Evolutionary conservation across 306 rosid species (phyloP), one percentile per base, ranked within the genome.

Genomic region (Cajanus cajan): DNA sequence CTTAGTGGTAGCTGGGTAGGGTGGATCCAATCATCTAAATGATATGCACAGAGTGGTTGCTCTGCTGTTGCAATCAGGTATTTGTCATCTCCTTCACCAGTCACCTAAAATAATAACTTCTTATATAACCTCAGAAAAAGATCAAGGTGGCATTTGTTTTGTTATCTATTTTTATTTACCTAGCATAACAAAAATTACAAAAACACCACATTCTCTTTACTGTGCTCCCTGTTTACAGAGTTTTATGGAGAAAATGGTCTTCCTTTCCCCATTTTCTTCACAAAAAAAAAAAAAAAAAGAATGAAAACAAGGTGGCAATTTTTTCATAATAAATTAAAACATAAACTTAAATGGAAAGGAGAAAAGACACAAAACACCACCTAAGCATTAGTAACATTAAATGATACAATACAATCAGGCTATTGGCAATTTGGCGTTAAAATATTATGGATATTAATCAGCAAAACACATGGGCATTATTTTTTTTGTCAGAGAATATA

Each of bases 31-130:
- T 96, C 99, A 4, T 91, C 92, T 44, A 91, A 9, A 86, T 91
- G 97, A 83, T 91, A 96, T 0, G 99, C 91, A 84, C 97, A 91
- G 57, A 93, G 96, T 41, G 99, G 97, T 82, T 93, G 98, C 76
- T 96, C 99, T 34, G 97, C 96, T 6, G 98, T 96, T 76, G 99
- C 99, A 85, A 93, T 96, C 84, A 96, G 85, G 86, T 93, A 96
- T 74, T 96, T 96, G 87, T 96, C 98, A 74, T 96, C 99, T 41
- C 98, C 99, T 80, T 96, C 99, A 40, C 99, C 99, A n/a, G 98
- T 91, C 62, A 93, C 97, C 98, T 93, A 66, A 25, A 55, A 82
- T 47, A 78, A 52, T 40, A 69, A 76, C 7, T 18, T 13, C 43
- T 82, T 52, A 28, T 61, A 80, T 64, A 70, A 61, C 31, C 25